Conservation (phyloP, 768 basidiomycete species). For the Amanita inopinata region DNA sequence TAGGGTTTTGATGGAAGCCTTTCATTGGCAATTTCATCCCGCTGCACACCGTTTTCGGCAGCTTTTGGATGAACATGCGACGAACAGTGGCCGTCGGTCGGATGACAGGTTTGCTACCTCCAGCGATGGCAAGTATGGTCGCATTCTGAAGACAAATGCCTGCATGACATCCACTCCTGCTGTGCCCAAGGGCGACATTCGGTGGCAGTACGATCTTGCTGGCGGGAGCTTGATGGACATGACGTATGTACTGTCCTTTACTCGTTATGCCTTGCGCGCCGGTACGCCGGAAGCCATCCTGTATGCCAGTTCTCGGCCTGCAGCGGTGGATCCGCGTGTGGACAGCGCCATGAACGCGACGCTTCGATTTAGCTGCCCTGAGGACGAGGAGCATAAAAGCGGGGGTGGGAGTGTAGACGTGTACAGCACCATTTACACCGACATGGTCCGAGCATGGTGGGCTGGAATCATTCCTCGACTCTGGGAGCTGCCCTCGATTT, state of each 20-base stretch:
- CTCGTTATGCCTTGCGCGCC: conserved; percentile 18
- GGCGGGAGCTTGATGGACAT: conserved; percentile 61
- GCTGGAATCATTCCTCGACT: conserved; percentile 34
- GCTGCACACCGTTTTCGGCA: conserved; percentile 43
- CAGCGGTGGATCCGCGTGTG: conserved; percentile 26
- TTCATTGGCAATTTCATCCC: conserved; percentile 53
- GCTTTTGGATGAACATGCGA: conserved; percentile 31
- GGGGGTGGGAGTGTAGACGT: conserved; percentile 10
- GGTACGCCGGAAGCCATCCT: conserved; percentile 16
- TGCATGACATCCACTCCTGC: conserved; percentile 14
- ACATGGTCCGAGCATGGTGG: conserved; percentile 17
- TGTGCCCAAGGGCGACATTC: conserved; percentile 31
- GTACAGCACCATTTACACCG: conserved; percentile 19
- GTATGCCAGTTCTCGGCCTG: conserved; percentile 24
- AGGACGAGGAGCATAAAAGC: conserved; percentile 9
- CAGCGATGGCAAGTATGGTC: conserved; percentile 10
- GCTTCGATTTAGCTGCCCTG: conserved; percentile 23
- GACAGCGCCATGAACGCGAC: conserved; percentile 33
- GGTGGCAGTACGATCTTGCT: conserved; percentile 43
- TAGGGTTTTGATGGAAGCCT: conserved; percentile 50
- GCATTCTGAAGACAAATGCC: conserved; percentile 13
- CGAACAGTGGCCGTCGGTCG: conserved; percentile 1
- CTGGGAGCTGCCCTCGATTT: conserved; percentile 25
- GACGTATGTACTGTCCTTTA: conserved; percentile 13
- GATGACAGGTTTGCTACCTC: background rate